Evolutionary conservation across 768 basidiomycete genomes (phyloP).

Genomic region (Inosperma sp.): DNA sequence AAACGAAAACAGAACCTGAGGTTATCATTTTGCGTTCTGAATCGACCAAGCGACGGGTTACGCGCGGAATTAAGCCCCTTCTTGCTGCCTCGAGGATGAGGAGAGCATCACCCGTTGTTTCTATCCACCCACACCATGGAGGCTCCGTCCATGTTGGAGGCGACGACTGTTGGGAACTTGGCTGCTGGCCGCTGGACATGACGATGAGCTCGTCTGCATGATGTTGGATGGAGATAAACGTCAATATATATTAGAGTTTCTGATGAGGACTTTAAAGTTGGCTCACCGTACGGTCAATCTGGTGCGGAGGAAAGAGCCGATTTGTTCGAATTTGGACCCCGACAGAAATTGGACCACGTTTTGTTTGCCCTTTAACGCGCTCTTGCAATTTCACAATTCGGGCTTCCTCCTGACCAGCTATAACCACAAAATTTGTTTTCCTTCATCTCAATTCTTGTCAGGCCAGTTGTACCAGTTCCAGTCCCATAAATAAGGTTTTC

Average conservation of each 20-base stretch:
- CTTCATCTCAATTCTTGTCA: not conserved
- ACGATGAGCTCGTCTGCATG: conserved; percentile 21
- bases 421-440: not conserved
- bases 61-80: conserved; percentile 83
- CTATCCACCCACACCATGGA: conserved; percentile 93
- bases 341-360: conserved; percentile 21
- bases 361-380: conserved; percentile 9
- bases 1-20: conserved; percentile 92
- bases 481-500: conserved; percentile 6
- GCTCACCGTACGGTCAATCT: conserved; percentile 63
- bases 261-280: conserved; percentile 57
- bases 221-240: conserved; percentile 25
- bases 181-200: conserved; percentile 38
- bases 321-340: conserved; percentile 44
- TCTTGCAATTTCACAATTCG: not conserved
- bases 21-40: conserved; percentile 90
- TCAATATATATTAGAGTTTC: conserved; percentile 53
- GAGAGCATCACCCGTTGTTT: conserved; percentile 92
- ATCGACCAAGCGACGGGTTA: conserved; percentile 89
- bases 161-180: conserved; percentile 31
- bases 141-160: conserved; percentile 72
- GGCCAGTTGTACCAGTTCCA: not conserved
- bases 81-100: conserved; percentile 93
- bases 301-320: conserved; percentile 53
- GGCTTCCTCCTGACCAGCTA: not conserved